These are phyloP conservation scores for Wolfiporia cocos DNA, from an alignment of 1,284 basidiomycete genomes.

Conservation along the genomic window DNA sequence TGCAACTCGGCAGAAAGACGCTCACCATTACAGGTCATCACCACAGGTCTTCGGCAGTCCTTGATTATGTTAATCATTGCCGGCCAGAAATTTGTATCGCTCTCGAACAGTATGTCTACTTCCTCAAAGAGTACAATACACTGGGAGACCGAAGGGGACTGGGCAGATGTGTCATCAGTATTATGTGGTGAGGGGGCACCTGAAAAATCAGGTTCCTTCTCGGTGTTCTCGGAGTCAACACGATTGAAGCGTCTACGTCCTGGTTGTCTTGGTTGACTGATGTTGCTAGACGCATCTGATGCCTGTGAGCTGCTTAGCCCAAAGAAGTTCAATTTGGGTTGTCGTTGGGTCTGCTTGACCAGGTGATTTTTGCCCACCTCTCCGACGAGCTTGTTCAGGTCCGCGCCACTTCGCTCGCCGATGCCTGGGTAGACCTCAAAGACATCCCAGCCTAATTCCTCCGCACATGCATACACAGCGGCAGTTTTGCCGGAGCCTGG, in stretches of 20 bases:
- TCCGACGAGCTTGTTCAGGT: constrained; percentile 79
- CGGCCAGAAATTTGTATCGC: constrained; percentile 91
- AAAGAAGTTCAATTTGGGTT: constrained; percentile 12
- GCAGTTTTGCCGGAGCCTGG: constrained; percentile 89
- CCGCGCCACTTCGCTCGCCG: constrained; percentile 77
- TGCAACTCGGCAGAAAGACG: constrained; percentile 12
- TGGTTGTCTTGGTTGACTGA: neutral
- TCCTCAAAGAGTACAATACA: constrained; percentile 95
- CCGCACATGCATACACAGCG: constrained; percentile 88
- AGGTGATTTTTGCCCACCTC: constrained; percentile 92
- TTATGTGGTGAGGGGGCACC: neutral
- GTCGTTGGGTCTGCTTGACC: constrained; percentile 38
- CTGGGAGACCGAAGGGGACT: constrained; percentile 45
- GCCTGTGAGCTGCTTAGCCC: constrained; percentile 2
- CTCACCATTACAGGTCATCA: constrained; percentile 91
- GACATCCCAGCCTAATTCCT: constrained; percentile 91
- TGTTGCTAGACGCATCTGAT: constrained; percentile 5
- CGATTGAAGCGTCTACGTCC: constrained; percentile 10
- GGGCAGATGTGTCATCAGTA: neutral
- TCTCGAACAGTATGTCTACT: constrained; percentile 89
- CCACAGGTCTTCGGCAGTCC: constrained; percentile 78
- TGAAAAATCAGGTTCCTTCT: neutral
- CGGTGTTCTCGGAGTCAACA: constrained; percentile 13
- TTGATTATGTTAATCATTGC: constrained; percentile 76
- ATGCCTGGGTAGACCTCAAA: constrained; percentile 98